Evolutionary conservation across 1,139 yeast genomes (phyloP).

Genomic region (Meyerozyma guilliermondii): DNA sequence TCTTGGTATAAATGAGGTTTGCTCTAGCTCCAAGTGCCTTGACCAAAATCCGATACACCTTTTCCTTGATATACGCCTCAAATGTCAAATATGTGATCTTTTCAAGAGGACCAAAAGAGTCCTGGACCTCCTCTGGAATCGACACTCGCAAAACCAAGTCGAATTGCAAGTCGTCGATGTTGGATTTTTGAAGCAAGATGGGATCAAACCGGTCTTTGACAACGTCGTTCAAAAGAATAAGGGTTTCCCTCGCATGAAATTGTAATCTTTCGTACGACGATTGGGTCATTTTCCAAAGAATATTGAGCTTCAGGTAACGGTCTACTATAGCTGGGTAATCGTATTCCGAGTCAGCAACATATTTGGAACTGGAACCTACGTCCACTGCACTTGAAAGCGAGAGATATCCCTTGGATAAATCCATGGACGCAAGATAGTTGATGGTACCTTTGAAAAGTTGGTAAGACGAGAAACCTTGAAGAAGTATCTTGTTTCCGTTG

Average conservation of each 20-base stretch:
- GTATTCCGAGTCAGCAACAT: conserved; percentile 53
- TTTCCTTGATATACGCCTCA: conserved; percentile 60
- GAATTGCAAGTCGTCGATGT: conserved; percentile 53
- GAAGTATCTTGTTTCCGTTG: conserved; percentile 66
- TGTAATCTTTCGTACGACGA: conserved; percentile 61
- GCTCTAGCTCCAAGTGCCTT: conserved; percentile 70
- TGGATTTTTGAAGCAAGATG: conserved; percentile 68
- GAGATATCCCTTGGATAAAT: conserved; percentile 59
- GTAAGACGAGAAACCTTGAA: conserved; percentile 87
- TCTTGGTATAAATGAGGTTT: conserved; percentile 36
- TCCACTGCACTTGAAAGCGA: conserved; percentile 60
- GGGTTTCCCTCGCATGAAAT: conserved; percentile 64
- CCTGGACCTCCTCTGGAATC: conserved; percentile 32
- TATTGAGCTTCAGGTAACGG: conserved; percentile 66
- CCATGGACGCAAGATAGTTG: conserved; percentile 75
- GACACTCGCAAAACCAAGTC: conserved; percentile 58
- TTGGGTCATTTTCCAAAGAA: conserved; percentile 76
- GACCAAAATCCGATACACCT: conserved; percentile 52
- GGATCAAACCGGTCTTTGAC: conserved; percentile 80
- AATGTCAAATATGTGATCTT: conserved; percentile 69
- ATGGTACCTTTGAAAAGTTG: conserved; percentile 88
- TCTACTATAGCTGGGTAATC: conserved; percentile 74
- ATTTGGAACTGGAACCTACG: conserved; percentile 42
- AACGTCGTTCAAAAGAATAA: conserved; percentile 66
- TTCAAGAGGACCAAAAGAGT: conserved; percentile 63